Evolutionary conservation across 306 rosid species (phyloP), one percentile per base, ranked within the genome.

Genomic region (Quillaja saponaria): DNA sequence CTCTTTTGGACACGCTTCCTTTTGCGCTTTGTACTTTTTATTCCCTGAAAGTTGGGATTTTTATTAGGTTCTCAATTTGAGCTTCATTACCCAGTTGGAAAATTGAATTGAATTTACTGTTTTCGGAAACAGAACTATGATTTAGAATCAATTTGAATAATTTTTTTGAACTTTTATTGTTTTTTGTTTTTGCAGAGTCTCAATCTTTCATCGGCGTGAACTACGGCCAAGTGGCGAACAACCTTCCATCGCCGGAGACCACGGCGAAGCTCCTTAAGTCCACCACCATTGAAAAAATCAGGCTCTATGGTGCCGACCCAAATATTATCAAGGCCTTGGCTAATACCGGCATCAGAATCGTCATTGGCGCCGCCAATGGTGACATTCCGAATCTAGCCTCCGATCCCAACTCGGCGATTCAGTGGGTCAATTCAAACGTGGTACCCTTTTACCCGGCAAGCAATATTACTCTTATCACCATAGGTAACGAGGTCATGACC

Each of bases 131-230:
- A n/a, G n/a, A n/a, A n/a, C n/a, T n/a, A n/a, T n/a, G n/a, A n/a
- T n/a, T n/a, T n/a, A n/a, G n/a, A n/a, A n/a, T 60, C 7, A 11
- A 13, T 19, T 28, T 18, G 48, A 10, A 34, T 34, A 42, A 60
- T 41, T 2, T 8, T 20, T 41, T 25, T 7, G 4, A 35, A 10
- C 16, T 58, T 33, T 18, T 4, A 28, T 18, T 39, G 7, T 38
- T 1, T 63, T 35, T 40, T 13, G 4, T 4, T n/a, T 3, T 67
- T 21, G 44, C 96, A 92, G 99, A 71, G 2, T 84, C 96, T 1
- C 89, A 92, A 48, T 78, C 95, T 8, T 88, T 89, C 67, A 44
- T 92, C 56, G 99, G 96, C n/a, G 79, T 92, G 11, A 92, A 88
- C 75, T 92, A 86, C 47, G 99, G 96, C 52, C 90, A 81, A 48